Evolutionary conservation across 1,139 yeast genomes (phyloP).

Genomic region (Zygoascus meyerae): DNA sequence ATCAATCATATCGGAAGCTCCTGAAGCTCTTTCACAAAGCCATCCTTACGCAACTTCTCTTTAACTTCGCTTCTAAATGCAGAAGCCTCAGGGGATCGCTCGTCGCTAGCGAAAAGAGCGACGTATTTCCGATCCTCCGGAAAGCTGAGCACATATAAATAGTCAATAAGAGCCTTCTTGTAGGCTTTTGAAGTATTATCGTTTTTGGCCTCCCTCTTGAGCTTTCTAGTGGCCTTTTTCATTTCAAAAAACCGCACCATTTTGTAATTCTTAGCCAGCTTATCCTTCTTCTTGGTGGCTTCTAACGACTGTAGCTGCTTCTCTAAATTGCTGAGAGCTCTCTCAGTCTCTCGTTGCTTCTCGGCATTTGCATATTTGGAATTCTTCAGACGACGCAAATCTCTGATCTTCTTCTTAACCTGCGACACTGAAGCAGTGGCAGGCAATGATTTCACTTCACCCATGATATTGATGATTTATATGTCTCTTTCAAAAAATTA

Average conservation of each 20-base stretch:
- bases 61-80: conserved; percentile 22
- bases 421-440: conserved; percentile 17
- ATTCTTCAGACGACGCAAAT: conserved; percentile 61
- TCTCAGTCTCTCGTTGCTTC: conserved; percentile 72
- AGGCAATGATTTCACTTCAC: conserved; percentile 6
- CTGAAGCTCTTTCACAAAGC: too few relatives aligned
- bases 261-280: conserved; percentile 73
- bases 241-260: conserved; percentile 91
- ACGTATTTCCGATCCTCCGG: conserved; percentile 80
- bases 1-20: too few relatives aligned
- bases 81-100: conserved; percentile 21
- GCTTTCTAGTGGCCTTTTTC: conserved; percentile 75
- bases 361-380: conserved; percentile 54
- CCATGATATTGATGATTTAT: background rate
- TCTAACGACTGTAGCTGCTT: conserved; percentile 58
- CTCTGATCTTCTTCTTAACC: conserved; percentile 81
- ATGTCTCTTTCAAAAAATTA: background rate
- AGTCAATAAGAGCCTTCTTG: conserved; percentile 58
- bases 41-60: conserved; percentile 21
- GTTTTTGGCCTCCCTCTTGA: conserved; percentile 50
- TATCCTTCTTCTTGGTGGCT: conserved; percentile 46
- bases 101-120: conserved; percentile 49
- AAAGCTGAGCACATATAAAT: conserved; percentile 70
- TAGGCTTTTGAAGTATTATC: conserved; percentile 37
- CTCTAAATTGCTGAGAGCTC: conserved; percentile 71